Evolutionary conservation across 192 early-diverging fungal species (phyloP), one percentile per base, ranked within the genome.

Genomic region (Rhizophlyctis rosea): DNA sequence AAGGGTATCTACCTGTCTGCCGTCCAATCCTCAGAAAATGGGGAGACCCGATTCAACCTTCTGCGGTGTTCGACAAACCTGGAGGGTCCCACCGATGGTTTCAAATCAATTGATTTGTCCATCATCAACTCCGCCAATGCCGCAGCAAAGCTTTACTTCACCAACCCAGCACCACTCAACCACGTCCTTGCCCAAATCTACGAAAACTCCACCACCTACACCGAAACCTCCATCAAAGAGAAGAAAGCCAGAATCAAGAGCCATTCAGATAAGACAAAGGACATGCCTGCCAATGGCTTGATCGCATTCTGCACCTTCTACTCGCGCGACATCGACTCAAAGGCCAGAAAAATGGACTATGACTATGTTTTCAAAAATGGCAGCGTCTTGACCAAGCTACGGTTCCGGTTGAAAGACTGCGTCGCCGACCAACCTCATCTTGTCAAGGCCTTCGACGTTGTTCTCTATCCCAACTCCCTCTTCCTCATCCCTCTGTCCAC

Each of bases 271-370:
- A 61, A 61, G 52, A 61, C 60, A 21, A 61, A 61, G 33, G 60
- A 61, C 60, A 61, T 61, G 60, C 60, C 60, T 2, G 16, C 14
- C 0, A 57, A 61, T 32, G 60, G 50, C 1, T 0, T 61, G 54
- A 61, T 61, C 16, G 60, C 60, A 11, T 61, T 61, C 28, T 61
- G 60, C 28, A 61, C 60, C 11, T 61, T 61, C 31, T 61, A 61
- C 50, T 29, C 56, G 18, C 14, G 28, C 52, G 52, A 54, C 14
- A 16, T 23, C 14, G n/a, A 23, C n/a, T 18, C n/a, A 14, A 54
- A 16, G 52, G 16, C n/a, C 1, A 3, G 13, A n/a, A 57, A 13
- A 13, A 16, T 18, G 2, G 14, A n/a, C 0, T 57, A 35, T 2
- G 56, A 57, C 34, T 34, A 25, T n/a, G 56, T 57, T 18, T 57